phyloP scores from a whole-genome alignment of 2,329 filamentous ascomycete genomes.

The Myotisia sp. region DNA sequence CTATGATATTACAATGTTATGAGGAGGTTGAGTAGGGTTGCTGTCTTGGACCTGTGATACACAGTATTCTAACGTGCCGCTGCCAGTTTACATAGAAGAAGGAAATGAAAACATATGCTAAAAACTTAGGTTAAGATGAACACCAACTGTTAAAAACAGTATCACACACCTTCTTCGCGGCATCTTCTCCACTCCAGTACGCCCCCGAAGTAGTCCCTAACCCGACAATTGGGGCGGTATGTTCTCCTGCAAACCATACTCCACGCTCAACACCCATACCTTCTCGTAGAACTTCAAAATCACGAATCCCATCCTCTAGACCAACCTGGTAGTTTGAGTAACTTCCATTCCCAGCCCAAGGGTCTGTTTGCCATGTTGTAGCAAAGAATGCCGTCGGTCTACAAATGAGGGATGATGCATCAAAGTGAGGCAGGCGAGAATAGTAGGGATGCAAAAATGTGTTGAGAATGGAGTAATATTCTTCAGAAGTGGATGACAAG shows the following conservation, averaged over 20 bases:
- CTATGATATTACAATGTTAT: too few relatives aligned
- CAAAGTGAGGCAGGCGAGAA: slow-evolving; percentile 57
- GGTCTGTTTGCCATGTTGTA: slow-evolving; percentile 65
- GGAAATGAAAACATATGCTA: too few relatives aligned
- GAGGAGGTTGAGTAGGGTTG: too few relatives aligned
- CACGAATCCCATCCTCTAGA: slow-evolving; percentile 52
- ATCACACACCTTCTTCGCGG: slow-evolving; percentile 42
- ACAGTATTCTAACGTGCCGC: too few relatives aligned
- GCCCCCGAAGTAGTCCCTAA: slow-evolving; percentile 80
- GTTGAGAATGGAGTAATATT: slow-evolving; percentile 43
- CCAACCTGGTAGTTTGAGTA: slow-evolving; percentile 79
- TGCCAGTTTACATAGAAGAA: too few relatives aligned
- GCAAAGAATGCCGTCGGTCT: slow-evolving; percentile 49
- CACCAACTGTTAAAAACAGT: slow-evolving; percentile 1
- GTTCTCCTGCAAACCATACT: slow-evolving; percentile 79
- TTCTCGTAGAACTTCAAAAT: slow-evolving; percentile 48
- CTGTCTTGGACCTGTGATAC: too few relatives aligned
- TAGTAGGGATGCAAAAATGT: slow-evolving; percentile 65
- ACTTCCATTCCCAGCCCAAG: slow-evolving; percentile 64
- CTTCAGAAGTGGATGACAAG: slow-evolving; percentile 26
- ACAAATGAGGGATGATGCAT: slow-evolving; percentile 40
- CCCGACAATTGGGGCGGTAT: slow-evolving; percentile 79
- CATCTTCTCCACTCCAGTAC: slow-evolving; percentile 77
- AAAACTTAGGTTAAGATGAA: too few relatives aligned
- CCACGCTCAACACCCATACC: slow-evolving; percentile 42